Base-by-base conservation (phyloP, 1,284 basidiomycete species). In the Pascua guehoae region DNA sequence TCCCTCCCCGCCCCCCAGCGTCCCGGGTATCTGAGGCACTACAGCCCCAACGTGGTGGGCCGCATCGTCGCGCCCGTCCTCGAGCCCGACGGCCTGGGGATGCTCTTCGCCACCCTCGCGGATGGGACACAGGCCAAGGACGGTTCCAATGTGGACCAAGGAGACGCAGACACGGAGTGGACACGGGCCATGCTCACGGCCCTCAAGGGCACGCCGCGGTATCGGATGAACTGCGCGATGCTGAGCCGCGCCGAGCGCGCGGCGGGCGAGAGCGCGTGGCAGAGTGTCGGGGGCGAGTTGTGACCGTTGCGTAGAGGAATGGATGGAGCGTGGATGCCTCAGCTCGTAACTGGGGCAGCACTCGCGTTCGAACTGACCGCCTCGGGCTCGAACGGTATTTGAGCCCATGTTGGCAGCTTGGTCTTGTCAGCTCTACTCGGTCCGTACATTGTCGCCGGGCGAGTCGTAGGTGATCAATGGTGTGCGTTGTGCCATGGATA, bases 51-150 rank as follows among this genome's bases (percentile, higher is more conserved):
- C 12, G 58, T 62, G 39, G 49, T 72, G 9, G 44, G 63, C 4
- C 59, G 39, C 8, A 68, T 73, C 36, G 50, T 72, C 8, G 59
- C 54, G 10, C 52, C 59, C 8, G 62, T 73, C 4, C 60, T 77
- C 12, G 74, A 75, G 49, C 75, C 75, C 0, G 75, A 77, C 54
- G 60, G 58, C 11, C 57, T 75, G 8, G 74, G 66, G 1, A 18
- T 64, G 39, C 51, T 75, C 10, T 58, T 72, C 7, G 10, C 60
- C 1, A 61, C 65, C 1, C 46, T 72, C 16, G 45, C 16, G 3
- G 43, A 14, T 0, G 49, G 47, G 10, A 7, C 8, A 10, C 45
- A 44, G 12, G 32, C 16, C 41, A 48, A 43, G 12, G 43, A 51
- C 2, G 53, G 53, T 46, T 42, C 32, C 17, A 48, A 53, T 9